Conservation (phyloP, 2,329 filamentous ascomycete genomes). For the Delphinella strobiligena region DNA sequence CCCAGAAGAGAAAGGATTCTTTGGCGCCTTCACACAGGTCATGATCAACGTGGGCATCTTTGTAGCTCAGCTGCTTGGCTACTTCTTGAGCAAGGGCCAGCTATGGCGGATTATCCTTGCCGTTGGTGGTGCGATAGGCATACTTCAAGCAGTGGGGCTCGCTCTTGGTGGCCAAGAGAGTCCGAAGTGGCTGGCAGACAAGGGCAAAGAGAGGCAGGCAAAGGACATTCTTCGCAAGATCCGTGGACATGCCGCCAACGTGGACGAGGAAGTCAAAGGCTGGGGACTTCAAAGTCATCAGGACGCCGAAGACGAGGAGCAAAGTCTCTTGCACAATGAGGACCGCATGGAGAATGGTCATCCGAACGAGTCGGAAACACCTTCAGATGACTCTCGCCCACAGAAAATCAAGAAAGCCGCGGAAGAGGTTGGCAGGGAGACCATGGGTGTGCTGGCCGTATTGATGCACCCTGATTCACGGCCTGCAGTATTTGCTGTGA, state of each 20-base stretch:
- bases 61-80: slow-evolving; percentile 69
- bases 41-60: slow-evolving; percentile 84
- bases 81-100: slow-evolving; percentile 68
- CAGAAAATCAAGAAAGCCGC: slow-evolving; percentile 14
- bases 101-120: slow-evolving; percentile 78
- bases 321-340: slow-evolving; percentile 48
- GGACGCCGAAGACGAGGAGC: slow-evolving; percentile 48
- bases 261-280: slow-evolving; percentile 58
- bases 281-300: slow-evolving; percentile 26
- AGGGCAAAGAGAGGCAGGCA: slow-evolving; percentile 49
- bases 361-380: slow-evolving; percentile 2
- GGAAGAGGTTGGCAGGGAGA: slow-evolving; percentile 11
- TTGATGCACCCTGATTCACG: slow-evolving; percentile 58
- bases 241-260: slow-evolving; percentile 54
- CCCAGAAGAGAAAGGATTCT: slow-evolving; percentile 48
- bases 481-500: slow-evolving; percentile 74
- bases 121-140: slow-evolving; percentile 56
- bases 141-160: slow-evolving; percentile 57
- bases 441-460: slow-evolving; percentile 40
- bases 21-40: slow-evolving; percentile 75
- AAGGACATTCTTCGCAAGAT: slow-evolving; percentile 61
- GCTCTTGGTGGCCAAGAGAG: slow-evolving; percentile 66
- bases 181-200: slow-evolving; percentile 69
- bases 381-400: slow-evolving; percentile 16
- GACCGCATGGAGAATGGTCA: slow-evolving; percentile 13